These are phyloP conservation scores for Oxyria digyna DNA, from an alignment of 148 eudicot species.

Conservation along the genomic window DNA sequence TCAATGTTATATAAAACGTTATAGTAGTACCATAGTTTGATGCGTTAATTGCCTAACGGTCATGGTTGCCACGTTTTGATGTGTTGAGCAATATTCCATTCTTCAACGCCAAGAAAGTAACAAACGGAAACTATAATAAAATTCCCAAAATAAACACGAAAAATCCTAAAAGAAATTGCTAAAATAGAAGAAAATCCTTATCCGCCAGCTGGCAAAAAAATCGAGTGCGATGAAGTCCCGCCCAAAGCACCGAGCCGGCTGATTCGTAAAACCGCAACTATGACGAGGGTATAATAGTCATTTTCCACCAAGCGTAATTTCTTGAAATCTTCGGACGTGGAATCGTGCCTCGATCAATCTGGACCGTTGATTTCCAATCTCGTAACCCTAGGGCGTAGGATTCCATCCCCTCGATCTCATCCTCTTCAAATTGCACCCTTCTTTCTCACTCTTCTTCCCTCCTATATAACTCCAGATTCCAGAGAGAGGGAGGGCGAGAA, in stretches of 20 bases:
- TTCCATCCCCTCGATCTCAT: constrained; percentile 2
- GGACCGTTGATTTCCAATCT: constrained; percentile 16
- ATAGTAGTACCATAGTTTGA: neutral
- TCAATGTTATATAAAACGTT: neutral
- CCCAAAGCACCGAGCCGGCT: neutral
- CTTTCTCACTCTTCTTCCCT: constrained; percentile 1
- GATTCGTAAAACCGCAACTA: neutral
- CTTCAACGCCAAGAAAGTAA: neutral
- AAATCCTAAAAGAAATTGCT: neutral
- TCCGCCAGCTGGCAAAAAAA: neutral
- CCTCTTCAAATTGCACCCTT: constrained; percentile 7
- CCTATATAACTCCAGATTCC: neutral
- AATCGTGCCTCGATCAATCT: constrained; percentile 18
- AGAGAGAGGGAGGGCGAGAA: neutral
- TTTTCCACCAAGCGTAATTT: constrained; percentile 15
- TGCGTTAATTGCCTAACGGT: neutral
- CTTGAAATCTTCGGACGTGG: constrained; percentile 21
- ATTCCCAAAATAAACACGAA: neutral
- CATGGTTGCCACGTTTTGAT: neutral
- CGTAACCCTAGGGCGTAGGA: constrained; percentile 23
- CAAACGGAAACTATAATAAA: neutral
- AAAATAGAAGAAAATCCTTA: neutral
- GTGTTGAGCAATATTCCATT: neutral
- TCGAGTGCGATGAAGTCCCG: neutral
- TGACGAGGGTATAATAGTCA: constrained; percentile 8